Base-by-base conservation (phyloP, 2,329 filamentous ascomycete genomes). In the Alternaria dauci region DNA sequence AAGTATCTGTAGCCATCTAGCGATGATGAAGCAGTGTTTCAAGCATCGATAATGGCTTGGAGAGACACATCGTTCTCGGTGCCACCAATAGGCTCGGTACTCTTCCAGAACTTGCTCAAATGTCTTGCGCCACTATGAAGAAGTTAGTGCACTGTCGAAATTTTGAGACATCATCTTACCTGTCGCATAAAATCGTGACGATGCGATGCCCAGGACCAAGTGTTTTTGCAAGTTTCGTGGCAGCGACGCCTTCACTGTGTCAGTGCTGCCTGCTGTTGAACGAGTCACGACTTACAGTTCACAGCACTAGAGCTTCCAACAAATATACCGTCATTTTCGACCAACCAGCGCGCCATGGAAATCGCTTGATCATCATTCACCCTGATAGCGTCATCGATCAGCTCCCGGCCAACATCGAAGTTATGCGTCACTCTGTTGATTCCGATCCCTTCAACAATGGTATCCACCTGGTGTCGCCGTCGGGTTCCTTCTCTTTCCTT, bases 391-490 rank as follows among this genome's bases (percentile, higher is more conserved):
- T 97, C 93, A 76, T 97, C 93, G 54, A 99, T 87, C 56, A 97
- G 80, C 72, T 94, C 89, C 66, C 92, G 85, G 0, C 94, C 95
- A 28, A 89, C 90, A 76, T 97, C 92, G 66, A 99, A 95, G 78
- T 98, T 99, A 54, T 88, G 87, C 1, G 95, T 99, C n/a, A 97
- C 85, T 2, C 95, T 89, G 76, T 97, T 99, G 78, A 98, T 91
- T 1, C 95, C 95, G 66, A 99, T 92, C 1, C 95, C 95, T 80
- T 99, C 96, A 28, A 99, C 93, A 66, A 99, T 92, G 5, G 91
- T 94, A 81, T 99, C 96, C 53, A 99, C 93, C 80, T 99, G 96
- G 71, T 92, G 89, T 60, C 95, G 85, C 50, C 96, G 86, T 14
- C 95, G 85, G 12, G 94, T 98, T 4, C 95, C 95, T 83, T 99